Evolutionary conservation across 202 grass and related monocot species (phyloP).

Genomic region (Carex arenaria): DNA sequence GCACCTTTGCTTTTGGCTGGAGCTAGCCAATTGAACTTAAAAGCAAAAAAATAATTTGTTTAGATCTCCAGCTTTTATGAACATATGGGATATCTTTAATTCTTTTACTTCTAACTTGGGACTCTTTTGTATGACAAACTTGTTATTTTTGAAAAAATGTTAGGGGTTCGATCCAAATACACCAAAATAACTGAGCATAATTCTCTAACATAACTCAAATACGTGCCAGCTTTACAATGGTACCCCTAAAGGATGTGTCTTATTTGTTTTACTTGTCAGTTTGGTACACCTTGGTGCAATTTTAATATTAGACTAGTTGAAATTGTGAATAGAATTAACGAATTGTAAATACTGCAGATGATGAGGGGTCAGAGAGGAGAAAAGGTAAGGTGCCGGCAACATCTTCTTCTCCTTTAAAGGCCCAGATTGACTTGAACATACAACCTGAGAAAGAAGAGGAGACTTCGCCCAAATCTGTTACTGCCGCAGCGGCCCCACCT

Average conservation of each 20-base stretch:
- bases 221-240: not conserved
- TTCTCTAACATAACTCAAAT: constrained; percentile 13
- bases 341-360: constrained; percentile 25
- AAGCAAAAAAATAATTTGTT: not conserved
- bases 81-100: not conserved
- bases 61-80: not conserved
- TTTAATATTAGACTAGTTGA: not conserved
- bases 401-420: constrained; percentile 84
- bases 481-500: not conserved
- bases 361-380: constrained; percentile 32
- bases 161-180: not conserved
- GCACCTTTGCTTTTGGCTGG: not conserved
- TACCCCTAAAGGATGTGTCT: constrained; percentile 14
- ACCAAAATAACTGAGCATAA: not conserved
- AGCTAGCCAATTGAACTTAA: not conserved
- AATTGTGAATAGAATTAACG: not conserved
- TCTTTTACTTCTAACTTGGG: not conserved
- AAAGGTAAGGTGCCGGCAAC: constrained; percentile 11
- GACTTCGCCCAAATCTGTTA: constrained; percentile 64
- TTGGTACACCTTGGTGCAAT: not conserved
- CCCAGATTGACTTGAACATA: constrained; percentile 96
- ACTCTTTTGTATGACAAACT: not conserved
- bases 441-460: constrained; percentile 96
- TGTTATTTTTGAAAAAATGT: not conserved
- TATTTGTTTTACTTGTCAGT: constrained; percentile 19